Evolutionary conservation across 768 basidiomycete species (phyloP).

Genomic region (Lentinula sp.): DNA sequence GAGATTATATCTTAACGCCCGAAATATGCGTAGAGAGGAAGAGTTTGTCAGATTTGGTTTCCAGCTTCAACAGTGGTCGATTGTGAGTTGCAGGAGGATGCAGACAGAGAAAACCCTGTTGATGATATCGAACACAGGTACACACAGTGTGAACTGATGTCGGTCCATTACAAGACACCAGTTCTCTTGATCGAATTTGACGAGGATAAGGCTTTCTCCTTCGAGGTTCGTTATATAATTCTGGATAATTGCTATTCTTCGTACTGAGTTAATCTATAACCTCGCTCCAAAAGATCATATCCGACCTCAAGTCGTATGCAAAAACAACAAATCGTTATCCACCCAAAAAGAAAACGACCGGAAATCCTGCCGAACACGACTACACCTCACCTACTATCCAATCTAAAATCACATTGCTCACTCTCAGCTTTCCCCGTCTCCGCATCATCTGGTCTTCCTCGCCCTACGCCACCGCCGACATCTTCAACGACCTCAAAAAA

Average conservation of each 20-base stretch:
- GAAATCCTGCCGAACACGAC: slow-evolving; percentile 23
- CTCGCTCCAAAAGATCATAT: slow-evolving; percentile 38
- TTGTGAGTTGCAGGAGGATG: slow-evolving; percentile 50
- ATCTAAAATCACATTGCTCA: slow-evolving; percentile 87
- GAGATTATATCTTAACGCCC: slow-evolving; percentile 93
- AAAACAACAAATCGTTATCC: slow-evolving; percentile 57
- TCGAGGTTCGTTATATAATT: slow-evolving; percentile 54
- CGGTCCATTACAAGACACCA: slow-evolving; percentile 90
- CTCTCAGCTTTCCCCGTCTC: slow-evolving; percentile 84
- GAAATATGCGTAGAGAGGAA: slow-evolving; percentile 97
- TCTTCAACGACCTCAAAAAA: slow-evolving; percentile 87
- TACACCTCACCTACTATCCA: slow-evolving; percentile 54
- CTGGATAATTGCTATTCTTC: neutral
- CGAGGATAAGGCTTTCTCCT: slow-evolving; percentile 90
- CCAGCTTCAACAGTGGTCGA: slow-evolving; percentile 89
- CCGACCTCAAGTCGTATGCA: slow-evolving; percentile 61
- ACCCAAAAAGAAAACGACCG: slow-evolving; percentile 37
- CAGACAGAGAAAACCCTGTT: neutral
- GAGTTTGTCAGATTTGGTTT: slow-evolving; percentile 87
- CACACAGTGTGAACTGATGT: slow-evolving; percentile 97
- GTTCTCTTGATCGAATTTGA: slow-evolving; percentile 95
- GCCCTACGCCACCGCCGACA: slow-evolving; percentile 84
- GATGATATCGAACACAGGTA: slow-evolving; percentile 48
- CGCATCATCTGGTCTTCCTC: slow-evolving; percentile 98
- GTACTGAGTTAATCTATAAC: neutral